Conservation (phyloP, 805 yeast species). For the Saccharomycopsis sp. region DNA sequence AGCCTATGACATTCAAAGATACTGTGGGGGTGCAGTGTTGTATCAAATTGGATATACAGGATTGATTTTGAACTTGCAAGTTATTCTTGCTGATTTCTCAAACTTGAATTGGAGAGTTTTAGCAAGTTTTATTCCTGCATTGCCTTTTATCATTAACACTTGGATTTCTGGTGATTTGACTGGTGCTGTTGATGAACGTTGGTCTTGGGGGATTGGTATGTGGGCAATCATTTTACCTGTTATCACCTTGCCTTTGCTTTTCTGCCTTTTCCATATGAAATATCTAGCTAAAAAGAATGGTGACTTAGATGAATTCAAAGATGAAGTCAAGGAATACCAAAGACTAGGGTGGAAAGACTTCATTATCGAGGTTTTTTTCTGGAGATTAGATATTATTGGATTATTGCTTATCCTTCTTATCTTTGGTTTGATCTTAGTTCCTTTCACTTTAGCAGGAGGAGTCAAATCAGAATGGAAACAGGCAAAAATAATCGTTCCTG, state of each 20-base stretch:
- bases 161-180: constrained; percentile 67
- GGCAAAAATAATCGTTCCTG: constrained; percentile 60
- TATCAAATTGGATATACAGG: constrained; percentile 53
- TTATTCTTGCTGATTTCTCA: constrained; percentile 62
- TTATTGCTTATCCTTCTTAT: constrained; percentile 46
- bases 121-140: constrained; percentile 57
- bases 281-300: constrained; percentile 37
- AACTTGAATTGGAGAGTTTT: constrained; percentile 65
- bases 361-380: constrained; percentile 40
- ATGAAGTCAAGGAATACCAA: constrained; percentile 22
- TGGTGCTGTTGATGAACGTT: constrained; percentile 31
- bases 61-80: constrained; percentile 46
- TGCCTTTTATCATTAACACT: constrained; percentile 70
- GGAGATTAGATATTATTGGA: constrained; percentile 65
- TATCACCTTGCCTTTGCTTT: constrained; percentile 41
- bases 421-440: constrained; percentile 61
- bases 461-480: constrained; percentile 45
- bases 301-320: constrained; percentile 32
- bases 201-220: constrained; percentile 54
- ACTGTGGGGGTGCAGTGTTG: constrained; percentile 50
- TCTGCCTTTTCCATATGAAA: constrained; percentile 43
- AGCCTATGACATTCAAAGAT: constrained; percentile 45
- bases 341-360: constrained; percentile 22
- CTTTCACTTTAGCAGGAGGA: constrained; percentile 75
- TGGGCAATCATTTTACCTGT: constrained; percentile 55